Evolutionary conservation across 2,329 filamentous ascomycete genomes (phyloP).

Genomic region (Beauveria rudraprayagi): DNA sequence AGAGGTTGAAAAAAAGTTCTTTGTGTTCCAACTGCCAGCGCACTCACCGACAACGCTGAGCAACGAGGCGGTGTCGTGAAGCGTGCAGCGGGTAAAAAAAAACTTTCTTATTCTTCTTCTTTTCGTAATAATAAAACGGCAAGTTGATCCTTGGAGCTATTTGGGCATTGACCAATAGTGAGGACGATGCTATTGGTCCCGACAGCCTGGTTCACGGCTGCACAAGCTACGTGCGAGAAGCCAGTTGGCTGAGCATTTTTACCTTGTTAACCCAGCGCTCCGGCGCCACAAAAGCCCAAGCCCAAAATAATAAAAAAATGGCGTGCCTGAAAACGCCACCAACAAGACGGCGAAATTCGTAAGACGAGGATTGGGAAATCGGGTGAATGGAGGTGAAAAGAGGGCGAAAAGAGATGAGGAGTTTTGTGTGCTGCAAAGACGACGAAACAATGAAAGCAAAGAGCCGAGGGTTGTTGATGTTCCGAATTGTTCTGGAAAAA

Average conservation of each 20-base stretch:
- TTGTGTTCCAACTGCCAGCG: background rate
- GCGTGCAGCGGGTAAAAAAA: background rate
- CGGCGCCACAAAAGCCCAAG: conserved; percentile 1
- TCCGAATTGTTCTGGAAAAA: conserved; percentile 2
- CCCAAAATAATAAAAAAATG: background rate
- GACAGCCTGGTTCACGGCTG: conserved; percentile 1
- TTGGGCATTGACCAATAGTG: conserved; percentile 1
- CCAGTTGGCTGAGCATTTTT: background rate
- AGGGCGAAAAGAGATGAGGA: background rate
- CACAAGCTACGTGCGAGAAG: conserved; percentile 2
- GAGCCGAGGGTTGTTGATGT: background rate
- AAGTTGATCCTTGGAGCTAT: background rate
- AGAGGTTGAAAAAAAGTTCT: background rate
- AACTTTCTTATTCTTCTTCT: background rate
- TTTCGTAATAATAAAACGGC: background rate
- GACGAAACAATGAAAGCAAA: background rate
- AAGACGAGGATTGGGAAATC: background rate
- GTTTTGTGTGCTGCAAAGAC: background rate
- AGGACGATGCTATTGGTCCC: background rate
- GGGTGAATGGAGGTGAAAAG: background rate
- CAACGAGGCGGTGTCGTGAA: background rate
- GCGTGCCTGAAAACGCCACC: conserved; percentile 1
- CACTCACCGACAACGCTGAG: background rate
- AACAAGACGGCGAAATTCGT: background rate
- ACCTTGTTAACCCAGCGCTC: background rate